phyloP scores from a whole-genome alignment of 2,329 filamentous ascomycete species.

The Epichloe sylvatica region DNA sequence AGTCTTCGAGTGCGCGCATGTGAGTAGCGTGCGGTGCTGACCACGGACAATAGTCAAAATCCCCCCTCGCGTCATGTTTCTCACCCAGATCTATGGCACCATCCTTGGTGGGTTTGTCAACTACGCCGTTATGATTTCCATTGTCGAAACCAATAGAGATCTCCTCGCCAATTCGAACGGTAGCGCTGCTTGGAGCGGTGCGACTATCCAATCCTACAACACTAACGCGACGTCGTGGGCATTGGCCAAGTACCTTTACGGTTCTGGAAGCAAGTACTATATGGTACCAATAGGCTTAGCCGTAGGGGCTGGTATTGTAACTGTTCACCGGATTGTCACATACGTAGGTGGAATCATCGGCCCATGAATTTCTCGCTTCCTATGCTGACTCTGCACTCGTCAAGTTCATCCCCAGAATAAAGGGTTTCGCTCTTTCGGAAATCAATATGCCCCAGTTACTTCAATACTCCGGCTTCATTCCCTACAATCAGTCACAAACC shows the following conservation, averaged over 20 bases:
- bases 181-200: conserved; percentile 33
- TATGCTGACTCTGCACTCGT: not conserved
- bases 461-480: conserved; percentile 4
- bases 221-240: conserved; percentile 17
- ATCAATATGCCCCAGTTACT: conserved; percentile 4
- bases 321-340: not conserved
- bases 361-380: not conserved
- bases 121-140: conserved; percentile 31
- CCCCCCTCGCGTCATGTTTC: conserved; percentile 25
- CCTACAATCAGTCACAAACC: conserved; percentile 30
- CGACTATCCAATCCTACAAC: conserved; percentile 33
- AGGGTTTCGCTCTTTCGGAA: not conserved
- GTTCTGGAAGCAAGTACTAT: conserved; percentile 21
- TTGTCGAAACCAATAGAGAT: conserved; percentile 27
- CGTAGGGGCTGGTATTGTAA: conserved; percentile 24
- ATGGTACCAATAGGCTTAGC: conserved; percentile 25
- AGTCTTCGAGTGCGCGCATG: not conserved
- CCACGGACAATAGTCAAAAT: conserved; percentile 13
- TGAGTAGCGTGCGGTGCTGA: not conserved
- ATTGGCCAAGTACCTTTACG: conserved; percentile 29
- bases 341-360: not conserved
- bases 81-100: conserved; percentile 27
- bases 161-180: conserved; percentile 27
- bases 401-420: conserved; percentile 2
- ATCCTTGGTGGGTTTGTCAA: conserved; percentile 29